Base-by-base conservation (phyloP, 2,329 filamentous ascomycete species). In the Chaetomium sp. region DNA sequence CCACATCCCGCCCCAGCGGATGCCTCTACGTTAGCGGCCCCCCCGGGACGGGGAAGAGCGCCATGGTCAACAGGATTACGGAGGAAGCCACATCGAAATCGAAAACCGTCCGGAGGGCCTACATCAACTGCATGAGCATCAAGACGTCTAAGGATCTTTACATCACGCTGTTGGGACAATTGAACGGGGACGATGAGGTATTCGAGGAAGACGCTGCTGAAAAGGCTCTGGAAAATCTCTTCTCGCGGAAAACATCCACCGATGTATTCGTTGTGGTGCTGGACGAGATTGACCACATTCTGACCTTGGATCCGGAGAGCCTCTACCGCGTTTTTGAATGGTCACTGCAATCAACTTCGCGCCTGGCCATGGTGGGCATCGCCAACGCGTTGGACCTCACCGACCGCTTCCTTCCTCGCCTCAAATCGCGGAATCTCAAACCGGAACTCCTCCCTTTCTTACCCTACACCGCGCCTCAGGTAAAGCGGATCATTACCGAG, bases 51-150 rank as follows among this genome's bases (percentile, higher is more conserved):
- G 94, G 94, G 53, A 99, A 99, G 75, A 97, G 91, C 70, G 94
- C 94, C 35, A 87, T 97, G 77, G 84, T 97, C 59, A 85, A 85
- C 60, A 86, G 95, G 68, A 82, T 95, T 50, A 87, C 87, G 48
- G 75, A 82, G 48, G 76, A 83, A 44, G 72, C 86, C 49, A 73
- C 74, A 9, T 68, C 74, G 4, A 73, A 75, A 37, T 73, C 78
- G 1, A 65, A 70, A 10, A 70, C 70, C 4, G 75, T 94, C 52
- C 84, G 82, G 65, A 84, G 86, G 52, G 85, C 85, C 2, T 92
- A 91, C 67, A 80, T 99, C 77, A 99, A 99, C 70, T 99, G 94
- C 72, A 96, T 96, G 85, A 96, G 91, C 71, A 85, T 96, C 71
- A 95, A 94, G 67, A 89, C 85, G 37, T 89, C 91, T 2, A 85